phyloP scores from a whole-genome alignment of 768 basidiomycete genomes.

The Paxillus rubicundulus region DNA sequence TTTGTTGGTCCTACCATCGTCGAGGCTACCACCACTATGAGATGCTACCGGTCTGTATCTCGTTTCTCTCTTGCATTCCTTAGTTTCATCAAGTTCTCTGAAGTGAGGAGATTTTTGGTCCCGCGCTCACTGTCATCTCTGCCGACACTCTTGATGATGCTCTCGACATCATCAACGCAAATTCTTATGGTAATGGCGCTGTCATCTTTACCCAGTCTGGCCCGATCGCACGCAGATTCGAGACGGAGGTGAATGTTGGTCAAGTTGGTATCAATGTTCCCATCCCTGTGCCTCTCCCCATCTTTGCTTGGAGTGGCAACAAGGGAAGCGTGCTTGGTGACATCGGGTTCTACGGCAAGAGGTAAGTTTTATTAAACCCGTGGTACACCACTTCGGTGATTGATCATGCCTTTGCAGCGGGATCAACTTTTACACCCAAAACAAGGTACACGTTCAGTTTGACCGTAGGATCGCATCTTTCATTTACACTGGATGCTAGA shows the following conservation, averaged over 20 bases:
- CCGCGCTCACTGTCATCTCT: slow-evolving; percentile 74
- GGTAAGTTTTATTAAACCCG: slow-evolving; percentile 38
- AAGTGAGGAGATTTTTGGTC: slow-evolving; percentile 95
- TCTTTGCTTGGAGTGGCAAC: slow-evolving; percentile 98
- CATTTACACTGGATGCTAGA: slow-evolving; percentile 45
- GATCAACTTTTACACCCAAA: slow-evolving; percentile 94
- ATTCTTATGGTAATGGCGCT: slow-evolving; percentile 90
- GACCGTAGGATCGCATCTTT: neutral
- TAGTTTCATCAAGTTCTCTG: slow-evolving; percentile 1
- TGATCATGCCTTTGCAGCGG: slow-evolving; percentile 46
- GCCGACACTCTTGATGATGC: slow-evolving; percentile 89
- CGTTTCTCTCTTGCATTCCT: neutral
- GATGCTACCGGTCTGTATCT: slow-evolving; percentile 72
- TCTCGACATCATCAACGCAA: slow-evolving; percentile 83
- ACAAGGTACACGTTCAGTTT: slow-evolving; percentile 57
- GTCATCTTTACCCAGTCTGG: slow-evolving; percentile 97
- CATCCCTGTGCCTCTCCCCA: slow-evolving; percentile 87
- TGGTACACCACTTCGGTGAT: neutral
- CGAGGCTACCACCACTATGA: slow-evolving; percentile 79
- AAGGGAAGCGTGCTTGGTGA: slow-evolving; percentile 86
- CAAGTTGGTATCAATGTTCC: slow-evolving; percentile 94
- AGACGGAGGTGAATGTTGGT: slow-evolving; percentile 82
- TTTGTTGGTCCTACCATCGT: slow-evolving; percentile 93
- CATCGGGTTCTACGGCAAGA: slow-evolving; percentile 88
- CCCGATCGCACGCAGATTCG: slow-evolving; percentile 92